Evolutionary conservation across 805 yeast genomes (phyloP).

Genomic region (Helenozyma baotianmanensis): DNA sequence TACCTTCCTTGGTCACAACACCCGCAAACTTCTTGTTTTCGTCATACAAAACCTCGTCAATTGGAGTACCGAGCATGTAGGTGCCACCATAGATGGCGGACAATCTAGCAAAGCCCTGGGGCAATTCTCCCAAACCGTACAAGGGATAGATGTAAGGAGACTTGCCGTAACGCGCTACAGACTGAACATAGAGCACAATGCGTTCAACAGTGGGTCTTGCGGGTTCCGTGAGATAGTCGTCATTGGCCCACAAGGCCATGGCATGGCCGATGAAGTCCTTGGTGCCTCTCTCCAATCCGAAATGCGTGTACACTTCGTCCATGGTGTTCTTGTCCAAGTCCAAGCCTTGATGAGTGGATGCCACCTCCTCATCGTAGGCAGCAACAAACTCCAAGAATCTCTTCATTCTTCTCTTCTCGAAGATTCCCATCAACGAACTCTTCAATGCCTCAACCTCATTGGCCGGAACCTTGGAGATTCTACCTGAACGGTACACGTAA

Average conservation of each 20-base stretch:
- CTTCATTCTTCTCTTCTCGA: constrained; percentile 94
- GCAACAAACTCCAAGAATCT: constrained; percentile 85
- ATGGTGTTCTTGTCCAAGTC: constrained; percentile 84
- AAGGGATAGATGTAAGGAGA: constrained; percentile 95
- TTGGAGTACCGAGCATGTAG: constrained; percentile 94
- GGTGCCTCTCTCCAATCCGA: constrained; percentile 88
- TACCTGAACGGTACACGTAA: constrained; percentile 84
- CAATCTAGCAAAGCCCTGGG: constrained; percentile 97
- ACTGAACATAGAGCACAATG: constrained; percentile 76
- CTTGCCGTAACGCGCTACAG: constrained; percentile 92
- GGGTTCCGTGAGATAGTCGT: constrained; percentile 77
- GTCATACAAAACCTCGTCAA: constrained; percentile 79
- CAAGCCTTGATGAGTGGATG: constrained; percentile 78
- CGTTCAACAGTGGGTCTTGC: constrained; percentile 91
- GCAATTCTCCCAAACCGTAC: constrained; percentile 95
- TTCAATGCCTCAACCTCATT: constrained; percentile 86
- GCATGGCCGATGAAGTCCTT: constrained; percentile 97
- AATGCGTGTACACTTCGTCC: constrained; percentile 85
- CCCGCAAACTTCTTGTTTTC: constrained; percentile 68
- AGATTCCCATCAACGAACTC: constrained; percentile 90
- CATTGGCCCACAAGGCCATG: constrained; percentile 95
- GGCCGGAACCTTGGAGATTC: constrained; percentile 92
- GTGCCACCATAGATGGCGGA: constrained; percentile 98
- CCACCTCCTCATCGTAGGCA: constrained; percentile 71
- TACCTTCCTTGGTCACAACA: constrained; percentile 86